Conservation (phyloP, 179 eudicot genomes). For the Carnegiea gigantea region DNA sequence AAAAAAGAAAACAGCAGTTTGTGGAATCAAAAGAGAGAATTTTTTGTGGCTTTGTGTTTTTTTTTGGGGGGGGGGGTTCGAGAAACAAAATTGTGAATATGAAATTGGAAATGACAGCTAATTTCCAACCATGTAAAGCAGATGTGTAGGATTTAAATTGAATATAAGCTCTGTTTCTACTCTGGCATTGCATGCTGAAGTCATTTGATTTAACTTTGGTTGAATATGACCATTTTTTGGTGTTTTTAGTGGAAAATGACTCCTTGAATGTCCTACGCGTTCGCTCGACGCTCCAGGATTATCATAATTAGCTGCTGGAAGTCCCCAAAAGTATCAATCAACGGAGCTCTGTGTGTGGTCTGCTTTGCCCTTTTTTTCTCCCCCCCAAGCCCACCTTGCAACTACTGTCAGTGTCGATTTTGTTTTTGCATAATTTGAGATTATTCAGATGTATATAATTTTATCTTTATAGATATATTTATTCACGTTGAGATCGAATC, state of each 20-base stretch:
- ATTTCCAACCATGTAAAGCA: constrained; percentile 34
- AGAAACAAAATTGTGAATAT: background rate
- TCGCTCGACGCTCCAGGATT: background rate
- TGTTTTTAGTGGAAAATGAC: constrained; percentile 29
- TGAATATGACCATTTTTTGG: constrained; percentile 33
- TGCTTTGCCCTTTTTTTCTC: background rate
- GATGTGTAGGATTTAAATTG: constrained; percentile 18
- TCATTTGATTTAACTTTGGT: constrained; percentile 29
- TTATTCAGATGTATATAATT: no score
- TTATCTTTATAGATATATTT: no score
- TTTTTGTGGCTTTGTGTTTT: constrained; percentile 3
- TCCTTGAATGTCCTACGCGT: constrained; percentile 24
- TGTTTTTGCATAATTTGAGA: no score
- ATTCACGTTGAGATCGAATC: no score
- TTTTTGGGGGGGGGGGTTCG: no score
- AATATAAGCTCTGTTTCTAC: background rate
- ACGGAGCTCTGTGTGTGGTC: background rate
- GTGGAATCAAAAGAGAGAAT: background rate
- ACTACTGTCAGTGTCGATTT: no score
- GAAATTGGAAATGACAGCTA: constrained; percentile 31
- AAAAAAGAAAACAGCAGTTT: background rate
- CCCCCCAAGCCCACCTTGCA: no score
- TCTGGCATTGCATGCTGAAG: constrained; percentile 20
- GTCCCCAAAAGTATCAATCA: background rate
- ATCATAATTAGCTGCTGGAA: background rate